Base-by-base conservation (phyloP, 768 basidiomycete species). In the Hysterangium stoloniferum region DNA sequence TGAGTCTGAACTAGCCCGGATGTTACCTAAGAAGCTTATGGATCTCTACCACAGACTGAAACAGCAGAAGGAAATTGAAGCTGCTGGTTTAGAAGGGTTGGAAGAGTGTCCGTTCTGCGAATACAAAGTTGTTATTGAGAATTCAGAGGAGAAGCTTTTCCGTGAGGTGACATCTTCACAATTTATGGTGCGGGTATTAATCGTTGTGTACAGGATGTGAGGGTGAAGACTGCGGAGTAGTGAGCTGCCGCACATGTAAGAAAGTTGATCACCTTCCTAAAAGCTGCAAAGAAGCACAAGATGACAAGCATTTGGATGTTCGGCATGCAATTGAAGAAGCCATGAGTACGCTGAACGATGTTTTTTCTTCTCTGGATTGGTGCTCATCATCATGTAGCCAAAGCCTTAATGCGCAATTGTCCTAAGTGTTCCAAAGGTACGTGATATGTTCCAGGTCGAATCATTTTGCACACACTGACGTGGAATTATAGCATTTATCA, bases 71-170 rank as follows among this genome's bases (percentile, higher is more conserved):
- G 87, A 91, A 56, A 78, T 95, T 28, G 80, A 84, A 51, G 78
- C 75, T 0, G 92, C 92, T 15, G 79, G 74, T 1, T 61, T 96
- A 31, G 87, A 88, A 40, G 80, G 80, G 4, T 70, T 95, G 11
- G 91, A 93, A 63, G 86, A 86, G 58, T 96, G 93, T 62, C 93
- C 93, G 4, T 88, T 84, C 56, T 96, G 93, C 66, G 88, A 91
- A 36, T 96, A 78, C 68, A 86, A 80, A 52, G 82, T 80, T 57
- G 78, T 86, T n/a, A 80, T 89, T 47, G 86, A 86, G 46, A 75
- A 82, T 48, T 64, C 63, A 32, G 68, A 77, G 44, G 85, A 88
- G 61, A 82, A 76, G 62, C 64, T 89, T 27, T 75, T 86, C 52
- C 52, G 57, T 73, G 62, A 82, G 37, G 27, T 22, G 33, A 34